A percentile compares a stretch with the other conserved stretches of the same genome.
Evolutionary conservation across 2,329 filamentous ascomycete species (phyloP).

Genomic region (Septoria linicola): DNA sequence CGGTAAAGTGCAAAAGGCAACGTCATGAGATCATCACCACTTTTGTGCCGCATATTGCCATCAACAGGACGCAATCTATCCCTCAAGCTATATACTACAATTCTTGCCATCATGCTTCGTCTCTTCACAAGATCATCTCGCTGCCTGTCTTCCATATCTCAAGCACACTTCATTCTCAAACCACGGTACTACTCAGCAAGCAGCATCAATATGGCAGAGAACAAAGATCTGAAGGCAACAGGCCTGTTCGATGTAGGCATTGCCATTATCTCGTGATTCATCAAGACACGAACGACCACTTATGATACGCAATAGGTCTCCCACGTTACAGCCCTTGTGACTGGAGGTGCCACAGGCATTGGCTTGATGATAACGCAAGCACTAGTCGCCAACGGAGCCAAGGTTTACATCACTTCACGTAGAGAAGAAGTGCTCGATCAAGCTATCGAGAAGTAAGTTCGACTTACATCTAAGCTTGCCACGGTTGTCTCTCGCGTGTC

Average conservation of each 20-base stretch:
- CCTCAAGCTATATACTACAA: background rate
- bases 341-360: constrained; percentile 48
- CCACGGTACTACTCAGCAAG: background rate
- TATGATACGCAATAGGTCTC: constrained; percentile 24
- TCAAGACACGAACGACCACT: no score
- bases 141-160: background rate
- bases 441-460: constrained; percentile 40
- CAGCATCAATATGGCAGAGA: constrained; percentile 36
- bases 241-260: constrained; percentile 48
- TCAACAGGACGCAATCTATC: background rate
- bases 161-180: background rate
- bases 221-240: constrained; percentile 43
- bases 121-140: constrained; percentile 7
- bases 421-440: constrained; percentile 46
- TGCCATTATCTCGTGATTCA: no score
- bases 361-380: constrained; percentile 40
- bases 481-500: no score
- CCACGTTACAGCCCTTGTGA: constrained; percentile 47
- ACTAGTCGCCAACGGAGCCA: constrained; percentile 39
- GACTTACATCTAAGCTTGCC: no score
- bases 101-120: constrained; percentile 26
- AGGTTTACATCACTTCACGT: constrained; percentile 51
- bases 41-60: background rate
- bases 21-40: constrained; percentile 7
- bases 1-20: no score